Conservation (phyloP, 768 basidiomycete species). For the Rhizopogon vinicolor region DNA sequence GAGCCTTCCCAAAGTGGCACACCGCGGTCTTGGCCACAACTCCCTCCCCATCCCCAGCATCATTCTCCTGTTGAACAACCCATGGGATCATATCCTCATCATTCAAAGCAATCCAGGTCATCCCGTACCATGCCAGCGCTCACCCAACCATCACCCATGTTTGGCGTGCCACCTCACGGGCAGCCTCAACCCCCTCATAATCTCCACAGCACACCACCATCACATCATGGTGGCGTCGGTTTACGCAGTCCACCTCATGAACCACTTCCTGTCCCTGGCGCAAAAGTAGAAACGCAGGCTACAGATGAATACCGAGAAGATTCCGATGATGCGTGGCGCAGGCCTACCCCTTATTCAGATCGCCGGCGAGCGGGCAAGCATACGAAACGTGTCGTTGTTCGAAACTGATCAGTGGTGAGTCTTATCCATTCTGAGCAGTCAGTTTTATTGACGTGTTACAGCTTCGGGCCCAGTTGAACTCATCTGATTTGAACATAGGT, state of each 20-base stretch:
- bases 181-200: slow-evolving; percentile 30
- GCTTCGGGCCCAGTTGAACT: background rate
- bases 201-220: slow-evolving; percentile 21
- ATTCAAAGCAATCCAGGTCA: slow-evolving; percentile 27
- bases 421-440: background rate
- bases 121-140: slow-evolving; percentile 16
- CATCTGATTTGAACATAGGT: background rate
- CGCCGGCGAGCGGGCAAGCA: slow-evolving; percentile 78
- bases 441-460: background rate
- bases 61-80: slow-evolving; percentile 22
- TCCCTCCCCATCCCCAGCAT: slow-evolving; percentile 26
- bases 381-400: slow-evolving; percentile 66
- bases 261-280: slow-evolving; percentile 30
- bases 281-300: slow-evolving; percentile 25
- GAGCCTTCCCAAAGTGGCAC: slow-evolving; percentile 4
- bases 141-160: slow-evolving; percentile 22
- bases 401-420: slow-evolving; percentile 18
- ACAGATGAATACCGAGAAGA: slow-evolving; percentile 52
- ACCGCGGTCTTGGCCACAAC: slow-evolving; percentile 27
- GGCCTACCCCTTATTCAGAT: slow-evolving; percentile 70
- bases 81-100: slow-evolving; percentile 31
- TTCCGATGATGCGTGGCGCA: slow-evolving; percentile 65
- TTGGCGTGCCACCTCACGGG: slow-evolving; percentile 18
- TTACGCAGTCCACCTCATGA: slow-evolving; percentile 48
- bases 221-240: slow-evolving; percentile 20